phyloP scores from a whole-genome alignment of 768 basidiomycete species.

The Boletales sp. region DNA sequence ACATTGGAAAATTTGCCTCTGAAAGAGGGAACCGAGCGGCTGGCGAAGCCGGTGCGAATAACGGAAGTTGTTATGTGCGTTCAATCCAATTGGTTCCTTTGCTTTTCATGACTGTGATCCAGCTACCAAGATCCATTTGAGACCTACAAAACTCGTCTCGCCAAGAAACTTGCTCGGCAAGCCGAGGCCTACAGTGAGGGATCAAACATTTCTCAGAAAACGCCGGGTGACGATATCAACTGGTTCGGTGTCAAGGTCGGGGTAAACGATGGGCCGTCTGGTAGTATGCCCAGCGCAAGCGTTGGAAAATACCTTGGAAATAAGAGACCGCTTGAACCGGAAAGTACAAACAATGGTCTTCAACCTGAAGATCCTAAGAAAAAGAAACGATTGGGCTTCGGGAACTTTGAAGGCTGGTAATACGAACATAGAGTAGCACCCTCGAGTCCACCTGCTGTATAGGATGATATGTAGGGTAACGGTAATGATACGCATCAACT shows the following conservation, averaged over 20 bases:
- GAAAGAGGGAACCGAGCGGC: constrained; percentile 84
- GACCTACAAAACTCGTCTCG: constrained; percentile 80
- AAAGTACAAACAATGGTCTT: constrained; percentile 17
- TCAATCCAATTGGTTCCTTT: neutral
- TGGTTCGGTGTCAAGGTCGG: constrained; percentile 92
- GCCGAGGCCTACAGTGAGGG: constrained; percentile 29
- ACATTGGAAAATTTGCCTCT: constrained; percentile 77
- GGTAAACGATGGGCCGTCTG: constrained; percentile 32
- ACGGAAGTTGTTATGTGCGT: constrained; percentile 83
- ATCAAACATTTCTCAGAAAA: constrained; percentile 41
- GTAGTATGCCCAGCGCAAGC: constrained; percentile 34
- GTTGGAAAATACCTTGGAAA: constrained; percentile 79
- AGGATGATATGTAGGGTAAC: constrained; percentile 10
- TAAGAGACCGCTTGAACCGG: constrained; percentile 41
- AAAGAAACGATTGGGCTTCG: constrained; percentile 84
- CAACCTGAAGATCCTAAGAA: constrained; percentile 58
- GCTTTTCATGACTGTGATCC: constrained; percentile 8
- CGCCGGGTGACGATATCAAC: constrained; percentile 66
- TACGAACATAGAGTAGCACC: neutral
- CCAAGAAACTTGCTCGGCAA: constrained; percentile 62
- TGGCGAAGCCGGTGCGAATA: constrained; percentile 81
- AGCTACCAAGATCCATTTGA: constrained; percentile 96
- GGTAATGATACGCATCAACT: constrained; percentile 12
- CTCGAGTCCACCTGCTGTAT: constrained; percentile 7
- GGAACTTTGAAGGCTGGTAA: constrained; percentile 85